Conservation (phyloP, 2,329 filamentous ascomycete genomes). For the Colletotrichum ledebouriae region DNA sequence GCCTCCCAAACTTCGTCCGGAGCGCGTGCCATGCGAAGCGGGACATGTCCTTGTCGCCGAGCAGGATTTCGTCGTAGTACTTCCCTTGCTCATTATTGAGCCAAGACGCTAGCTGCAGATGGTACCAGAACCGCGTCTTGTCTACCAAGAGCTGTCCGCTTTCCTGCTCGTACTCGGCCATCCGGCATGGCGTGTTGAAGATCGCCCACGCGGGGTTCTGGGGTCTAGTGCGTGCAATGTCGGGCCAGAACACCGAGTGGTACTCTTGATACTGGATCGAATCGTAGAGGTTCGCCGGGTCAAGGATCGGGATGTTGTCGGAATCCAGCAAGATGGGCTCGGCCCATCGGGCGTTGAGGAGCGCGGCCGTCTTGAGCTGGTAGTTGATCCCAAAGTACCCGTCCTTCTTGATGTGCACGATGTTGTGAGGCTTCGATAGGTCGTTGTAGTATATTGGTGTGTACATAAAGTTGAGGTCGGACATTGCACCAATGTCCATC, state of each 20-base stretch:
- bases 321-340: slow-evolving; percentile 26
- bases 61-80: slow-evolving; percentile 25
- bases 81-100: slow-evolving; percentile 33
- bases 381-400: slow-evolving; percentile 36
- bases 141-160: slow-evolving; percentile 31
- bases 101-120: slow-evolving; percentile 36
- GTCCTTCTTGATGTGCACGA: slow-evolving; percentile 35
- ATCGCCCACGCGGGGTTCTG: slow-evolving; percentile 31
- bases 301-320: slow-evolving; percentile 26
- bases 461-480: slow-evolving; percentile 28
- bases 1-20: slow-evolving; percentile 22
- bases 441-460: slow-evolving; percentile 33
- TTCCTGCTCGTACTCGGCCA: slow-evolving; percentile 36
- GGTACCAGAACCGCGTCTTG: slow-evolving; percentile 36
- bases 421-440: slow-evolving; percentile 28
- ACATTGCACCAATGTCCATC: slow-evolving; percentile 28
- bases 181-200: slow-evolving; percentile 30
- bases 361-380: slow-evolving; percentile 34
- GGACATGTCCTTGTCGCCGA: slow-evolving; percentile 39
- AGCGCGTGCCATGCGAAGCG: slow-evolving; percentile 37
- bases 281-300: slow-evolving; percentile 24
- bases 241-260: slow-evolving; percentile 30
- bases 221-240: slow-evolving; percentile 27
- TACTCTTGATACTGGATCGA: slow-evolving; percentile 30
- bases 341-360: slow-evolving; percentile 27